A percentile compares a stretch with the other conserved stretches of the same genome.
These are phyloP conservation scores for Piper longum DNA, from an alignment of 164 flowering plant species.

Conservation along the genomic window DNA sequence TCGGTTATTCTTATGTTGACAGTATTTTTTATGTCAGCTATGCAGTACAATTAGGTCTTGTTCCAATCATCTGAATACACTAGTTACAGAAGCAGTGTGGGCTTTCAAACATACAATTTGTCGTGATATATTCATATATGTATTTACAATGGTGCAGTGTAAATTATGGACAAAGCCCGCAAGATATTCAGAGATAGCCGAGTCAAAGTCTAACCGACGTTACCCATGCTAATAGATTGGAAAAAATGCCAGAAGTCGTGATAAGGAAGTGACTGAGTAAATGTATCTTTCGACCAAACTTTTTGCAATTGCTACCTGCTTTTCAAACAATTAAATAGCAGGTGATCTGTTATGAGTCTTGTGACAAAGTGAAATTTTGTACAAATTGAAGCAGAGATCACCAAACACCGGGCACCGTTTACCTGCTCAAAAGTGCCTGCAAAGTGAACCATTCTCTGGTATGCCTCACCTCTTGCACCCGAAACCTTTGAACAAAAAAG, in stretches of 20 bases:
- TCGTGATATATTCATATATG: no score
- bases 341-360: not conserved
- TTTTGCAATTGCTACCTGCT: constrained; percentile 68
- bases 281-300: constrained; percentile 66
- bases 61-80: no score
- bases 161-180: no score
- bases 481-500: constrained; percentile 32
- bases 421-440: constrained; percentile 74
- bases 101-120: no score
- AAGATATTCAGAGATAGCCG: not conserved
- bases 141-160: no score
- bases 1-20: no score
- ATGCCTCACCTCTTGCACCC: constrained; percentile 68
- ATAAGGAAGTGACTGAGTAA: constrained; percentile 22
- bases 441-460: constrained; percentile 59
- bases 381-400: not conserved
- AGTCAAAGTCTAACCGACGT: not conserved
- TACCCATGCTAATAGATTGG: not conserved
- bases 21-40: no score
- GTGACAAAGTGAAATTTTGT: not conserved
- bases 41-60: no score
- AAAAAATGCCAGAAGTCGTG: not conserved
- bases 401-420: not conserved
- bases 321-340: constrained; percentile 3
- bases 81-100: no score